Conservation (phyloP, 495 filamentous ascomycete species). For the Hypoxylon lienhwacheense region DNA sequence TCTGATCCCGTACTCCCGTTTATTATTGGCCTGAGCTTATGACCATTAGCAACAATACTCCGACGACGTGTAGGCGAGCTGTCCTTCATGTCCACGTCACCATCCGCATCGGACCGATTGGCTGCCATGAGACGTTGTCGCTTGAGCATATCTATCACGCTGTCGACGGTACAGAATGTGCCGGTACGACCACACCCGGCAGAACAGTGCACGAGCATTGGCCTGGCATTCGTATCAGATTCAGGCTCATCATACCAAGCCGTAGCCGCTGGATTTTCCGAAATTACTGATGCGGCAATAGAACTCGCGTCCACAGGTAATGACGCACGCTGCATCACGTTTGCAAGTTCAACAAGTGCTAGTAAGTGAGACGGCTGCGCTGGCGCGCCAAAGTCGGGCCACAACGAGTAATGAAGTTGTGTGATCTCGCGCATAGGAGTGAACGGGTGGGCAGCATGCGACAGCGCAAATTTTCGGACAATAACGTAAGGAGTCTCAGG, state of each 20-base stretch:
- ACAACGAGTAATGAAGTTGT: slow-evolving; percentile 89
- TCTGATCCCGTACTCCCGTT: slow-evolving; percentile 37
- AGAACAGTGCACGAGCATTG: slow-evolving; percentile 91
- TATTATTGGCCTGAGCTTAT: background rate
- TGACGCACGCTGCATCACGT: slow-evolving; percentile 57
- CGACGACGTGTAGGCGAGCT: slow-evolving; percentile 14
- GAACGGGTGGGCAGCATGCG: slow-evolving; percentile 76
- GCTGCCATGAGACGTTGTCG: slow-evolving; percentile 58
- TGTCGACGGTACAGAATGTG: slow-evolving; percentile 95
- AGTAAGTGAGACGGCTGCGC: slow-evolving; percentile 86
- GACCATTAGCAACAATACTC: background rate
- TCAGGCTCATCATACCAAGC: slow-evolving; percentile 58
- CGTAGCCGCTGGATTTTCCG: slow-evolving; percentile 40
- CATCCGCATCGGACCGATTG: slow-evolving; percentile 44
- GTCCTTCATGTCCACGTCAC: slow-evolving; percentile 47
- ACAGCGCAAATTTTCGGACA: slow-evolving; percentile 83
- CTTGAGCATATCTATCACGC: slow-evolving; percentile 90
- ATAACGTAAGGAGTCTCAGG: slow-evolving; percentile 73
- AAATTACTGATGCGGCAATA: slow-evolving; percentile 29
- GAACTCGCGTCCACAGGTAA: slow-evolving; percentile 42
- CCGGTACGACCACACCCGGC: slow-evolving; percentile 95
- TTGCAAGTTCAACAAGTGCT: slow-evolving; percentile 82
- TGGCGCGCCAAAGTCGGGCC: slow-evolving; percentile 95
- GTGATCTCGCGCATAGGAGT: slow-evolving; percentile 88
- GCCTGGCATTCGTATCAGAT: slow-evolving; percentile 54